Conservation (phyloP, 371 early-diverging fungal species). For the Umbelopsis sp. region DNA sequence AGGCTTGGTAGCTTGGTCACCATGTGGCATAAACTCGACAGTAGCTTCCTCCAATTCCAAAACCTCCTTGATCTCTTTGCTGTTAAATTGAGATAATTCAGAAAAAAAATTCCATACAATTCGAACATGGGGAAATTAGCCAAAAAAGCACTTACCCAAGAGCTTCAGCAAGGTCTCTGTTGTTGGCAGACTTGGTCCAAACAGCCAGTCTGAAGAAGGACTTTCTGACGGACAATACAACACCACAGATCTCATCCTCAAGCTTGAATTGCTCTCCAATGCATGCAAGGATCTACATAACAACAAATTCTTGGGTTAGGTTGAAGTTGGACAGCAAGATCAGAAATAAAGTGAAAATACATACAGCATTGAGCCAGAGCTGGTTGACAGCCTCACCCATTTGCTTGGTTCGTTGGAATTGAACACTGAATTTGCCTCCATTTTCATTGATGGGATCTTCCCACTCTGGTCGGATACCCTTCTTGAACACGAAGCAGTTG, state of each 20-base stretch:
- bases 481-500: constrained; percentile 95
- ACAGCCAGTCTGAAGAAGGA: constrained; percentile 82
- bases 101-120: neutral
- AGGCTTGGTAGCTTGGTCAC: constrained; percentile 31
- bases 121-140: neutral
- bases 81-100: constrained; percentile 22
- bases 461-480: constrained; percentile 97
- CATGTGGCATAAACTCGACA: constrained; percentile 38
- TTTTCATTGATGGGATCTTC: constrained; percentile 93
- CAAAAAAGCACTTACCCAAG: constrained; percentile 58
- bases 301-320: neutral
- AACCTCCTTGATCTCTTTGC: constrained; percentile 56
- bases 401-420: constrained; percentile 67
- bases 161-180: constrained; percentile 57
- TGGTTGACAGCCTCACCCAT: constrained; percentile 75
- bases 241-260: constrained; percentile 88
- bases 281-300: constrained; percentile 75
- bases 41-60: constrained; percentile 31
- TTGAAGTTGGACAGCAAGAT: neutral
- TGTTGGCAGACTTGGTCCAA: constrained; percentile 83
- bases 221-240: constrained; percentile 86
- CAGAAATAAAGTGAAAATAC: constrained; percentile 15
- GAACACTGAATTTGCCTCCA: constrained; percentile 95
- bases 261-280: constrained; percentile 89
- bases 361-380: constrained; percentile 84